These are phyloP conservation scores for Pseudocercospora fijiensis DNA, from an alignment of 2,329 filamentous ascomycete genomes.

Conservation along the genomic window DNA sequence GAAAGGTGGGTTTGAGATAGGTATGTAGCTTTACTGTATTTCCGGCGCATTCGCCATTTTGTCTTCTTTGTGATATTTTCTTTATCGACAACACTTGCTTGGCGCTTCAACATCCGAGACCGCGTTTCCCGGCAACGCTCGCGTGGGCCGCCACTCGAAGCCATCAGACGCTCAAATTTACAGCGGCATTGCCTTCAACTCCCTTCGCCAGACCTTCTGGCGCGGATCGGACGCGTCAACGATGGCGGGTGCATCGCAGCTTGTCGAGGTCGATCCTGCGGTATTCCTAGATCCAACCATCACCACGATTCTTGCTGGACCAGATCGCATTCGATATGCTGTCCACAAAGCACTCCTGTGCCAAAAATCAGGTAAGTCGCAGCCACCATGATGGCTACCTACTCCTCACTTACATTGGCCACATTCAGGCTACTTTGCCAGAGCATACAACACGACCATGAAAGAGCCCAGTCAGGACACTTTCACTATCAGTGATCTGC, in stretches of 20 bases:
- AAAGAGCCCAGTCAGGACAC: neutral
- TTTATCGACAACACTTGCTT: neutral
- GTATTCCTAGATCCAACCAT: slow-evolving; percentile 3
- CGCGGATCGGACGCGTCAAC: neutral
- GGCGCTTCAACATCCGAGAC: neutral
- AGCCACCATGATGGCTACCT: neutral
- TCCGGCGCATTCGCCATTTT: neutral
- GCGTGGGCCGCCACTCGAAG: too few relatives aligned
- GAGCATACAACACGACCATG: slow-evolving; percentile 8
- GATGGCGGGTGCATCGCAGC: neutral
- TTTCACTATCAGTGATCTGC: slow-evolving; percentile 6
- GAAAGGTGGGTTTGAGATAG: neutral
- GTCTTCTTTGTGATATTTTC: neutral
- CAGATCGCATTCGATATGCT: neutral
- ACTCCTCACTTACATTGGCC: neutral
- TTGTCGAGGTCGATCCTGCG: neutral
- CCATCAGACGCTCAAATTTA: too few relatives aligned
- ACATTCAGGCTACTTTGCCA: slow-evolving; percentile 5
- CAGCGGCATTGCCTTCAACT: too few relatives aligned
- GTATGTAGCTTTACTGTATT: neutral
- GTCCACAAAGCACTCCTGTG: slow-evolving; percentile 13
- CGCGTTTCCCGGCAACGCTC: neutral
- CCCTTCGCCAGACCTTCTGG: neutral
- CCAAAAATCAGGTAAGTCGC: neutral
- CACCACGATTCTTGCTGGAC: slow-evolving; percentile 3